phyloP scores from a whole-genome alignment of 108 stramenopile species.

The Nitzschia inconspicua region DNA sequence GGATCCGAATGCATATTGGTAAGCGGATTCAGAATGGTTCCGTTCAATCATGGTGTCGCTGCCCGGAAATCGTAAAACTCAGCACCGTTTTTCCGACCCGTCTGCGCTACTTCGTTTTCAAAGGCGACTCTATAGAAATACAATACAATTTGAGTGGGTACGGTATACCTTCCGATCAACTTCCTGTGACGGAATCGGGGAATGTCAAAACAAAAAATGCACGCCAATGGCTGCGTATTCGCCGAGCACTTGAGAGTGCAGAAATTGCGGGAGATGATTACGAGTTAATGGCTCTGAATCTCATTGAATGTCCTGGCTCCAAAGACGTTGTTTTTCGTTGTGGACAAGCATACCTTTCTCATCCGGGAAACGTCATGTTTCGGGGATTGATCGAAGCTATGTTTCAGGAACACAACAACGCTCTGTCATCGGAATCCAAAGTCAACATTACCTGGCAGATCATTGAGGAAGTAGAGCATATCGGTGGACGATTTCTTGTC shows the following conservation, averaged over 20 bases:
- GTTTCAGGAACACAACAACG: background rate
- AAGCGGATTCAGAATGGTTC: background rate
- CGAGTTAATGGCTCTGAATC: background rate
- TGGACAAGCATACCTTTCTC: constrained; percentile 1
- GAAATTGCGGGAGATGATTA: no score
- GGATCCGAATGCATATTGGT: constrained; percentile 1
- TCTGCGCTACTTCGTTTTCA: background rate
- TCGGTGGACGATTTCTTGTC: background rate
- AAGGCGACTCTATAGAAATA: constrained; percentile 2
- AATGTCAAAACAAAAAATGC: constrained; percentile 10
- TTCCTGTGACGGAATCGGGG: constrained; percentile 7
- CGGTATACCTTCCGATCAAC: constrained; percentile 4
- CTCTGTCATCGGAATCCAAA: no score
- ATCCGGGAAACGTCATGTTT: constrained; percentile 6
- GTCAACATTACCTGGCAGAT: no score
- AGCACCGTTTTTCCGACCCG: background rate
- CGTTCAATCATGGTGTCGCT: background rate
- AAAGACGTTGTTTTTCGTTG: constrained; percentile 3
- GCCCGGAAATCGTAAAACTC: background rate
- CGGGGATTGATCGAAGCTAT: background rate
- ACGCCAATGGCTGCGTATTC: background rate
- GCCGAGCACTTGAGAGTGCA: background rate
- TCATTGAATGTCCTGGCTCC: constrained; percentile 10
- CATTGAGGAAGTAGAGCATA: background rate
- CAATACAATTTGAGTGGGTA: constrained; percentile 7